These are phyloP conservation scores for Pseudocercospora fijiensis DNA, from an alignment of 2,329 filamentous ascomycete genomes.

Conservation along the genomic window DNA sequence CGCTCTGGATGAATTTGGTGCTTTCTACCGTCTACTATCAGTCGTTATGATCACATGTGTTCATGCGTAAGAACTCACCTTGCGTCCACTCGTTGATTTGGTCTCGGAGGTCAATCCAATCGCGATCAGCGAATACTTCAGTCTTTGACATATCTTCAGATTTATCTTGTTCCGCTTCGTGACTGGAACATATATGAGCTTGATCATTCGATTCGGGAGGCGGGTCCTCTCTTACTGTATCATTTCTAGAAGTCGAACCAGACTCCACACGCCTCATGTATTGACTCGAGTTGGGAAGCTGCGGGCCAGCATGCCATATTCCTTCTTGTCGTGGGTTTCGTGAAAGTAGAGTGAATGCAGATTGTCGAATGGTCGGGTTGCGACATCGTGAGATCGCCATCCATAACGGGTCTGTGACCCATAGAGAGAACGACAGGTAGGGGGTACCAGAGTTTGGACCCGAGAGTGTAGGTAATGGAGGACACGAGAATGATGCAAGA, in stretches of 20 bases:
- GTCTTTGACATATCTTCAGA: background rate
- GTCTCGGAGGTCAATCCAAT: conserved; percentile 22
- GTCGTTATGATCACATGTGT: background rate
- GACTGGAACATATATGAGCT: conserved; percentile 26
- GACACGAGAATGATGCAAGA: conserved; percentile 36
- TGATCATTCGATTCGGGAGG: conserved; percentile 12
- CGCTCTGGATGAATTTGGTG: conserved; percentile 19
- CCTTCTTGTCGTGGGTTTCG: conserved; percentile 38
- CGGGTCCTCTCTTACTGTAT: conserved; percentile 25
- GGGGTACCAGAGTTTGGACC: conserved; percentile 33
- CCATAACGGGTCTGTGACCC: conserved; percentile 39
- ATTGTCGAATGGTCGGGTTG: conserved; percentile 35
- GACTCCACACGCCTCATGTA: conserved; percentile 29
- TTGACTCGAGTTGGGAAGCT: conserved; percentile 30
- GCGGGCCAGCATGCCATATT: conserved; percentile 38
- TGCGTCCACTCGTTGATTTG: conserved; percentile 21
- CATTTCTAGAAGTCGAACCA: conserved; percentile 16
- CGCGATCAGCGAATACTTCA: conserved; percentile 3
- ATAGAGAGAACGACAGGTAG: conserved; percentile 36
- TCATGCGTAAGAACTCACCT: background rate
- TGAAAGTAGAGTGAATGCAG: conserved; percentile 36
- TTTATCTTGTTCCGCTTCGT: conserved; percentile 25
- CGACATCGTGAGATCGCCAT: conserved; percentile 38
- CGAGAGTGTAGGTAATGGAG: conserved; percentile 35
- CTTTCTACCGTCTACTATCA: conserved; percentile 9